Conservation (phyloP, 2,329 filamentous ascomycete genomes). For the Rutstroemia sp. region DNA sequence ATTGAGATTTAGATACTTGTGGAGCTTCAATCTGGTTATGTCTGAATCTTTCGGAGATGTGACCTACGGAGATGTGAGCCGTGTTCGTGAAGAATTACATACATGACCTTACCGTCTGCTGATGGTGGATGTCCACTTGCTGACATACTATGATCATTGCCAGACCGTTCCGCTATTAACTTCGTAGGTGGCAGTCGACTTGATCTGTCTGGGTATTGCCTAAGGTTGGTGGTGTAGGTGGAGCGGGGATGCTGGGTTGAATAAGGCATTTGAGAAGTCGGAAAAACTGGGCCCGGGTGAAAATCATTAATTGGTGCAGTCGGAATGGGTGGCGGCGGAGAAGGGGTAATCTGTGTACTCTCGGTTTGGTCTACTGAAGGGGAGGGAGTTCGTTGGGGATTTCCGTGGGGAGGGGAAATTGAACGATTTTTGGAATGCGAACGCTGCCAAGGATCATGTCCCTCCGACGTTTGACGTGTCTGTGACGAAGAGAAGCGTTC, state of each 20-base stretch:
- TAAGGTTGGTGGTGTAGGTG: slow-evolving; percentile 6
- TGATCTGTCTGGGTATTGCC: slow-evolving; percentile 6
- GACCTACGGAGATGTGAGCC: neutral
- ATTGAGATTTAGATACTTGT: slow-evolving; percentile 1
- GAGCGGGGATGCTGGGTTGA: slow-evolving; percentile 1
- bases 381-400: slow-evolving; percentile 1
- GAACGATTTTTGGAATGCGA: slow-evolving; percentile 5
- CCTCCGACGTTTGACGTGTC: slow-evolving; percentile 8
- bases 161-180: neutral
- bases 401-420: neutral
- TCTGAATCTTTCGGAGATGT: slow-evolving; percentile 5
- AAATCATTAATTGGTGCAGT: slow-evolving; percentile 8
- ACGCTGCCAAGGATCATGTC: slow-evolving; percentile 6
- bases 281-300: slow-evolving; percentile 1
- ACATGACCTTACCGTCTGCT: neutral
- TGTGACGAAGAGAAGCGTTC: neutral
- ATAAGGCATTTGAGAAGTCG: slow-evolving; percentile 9
- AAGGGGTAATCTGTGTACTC: slow-evolving; percentile 7
- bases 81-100: too few relatives aligned
- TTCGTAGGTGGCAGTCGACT: slow-evolving; percentile 1
- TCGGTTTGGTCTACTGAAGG: slow-evolving; percentile 4
- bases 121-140: neutral
- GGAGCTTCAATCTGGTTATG: slow-evolving; percentile 2
- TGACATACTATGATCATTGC: neutral
- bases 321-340: slow-evolving; percentile 9